These are phyloP conservation scores for Orbilia javanica DNA, from an alignment of 2,329 filamentous ascomycete genomes.

Conservation along the genomic window DNA sequence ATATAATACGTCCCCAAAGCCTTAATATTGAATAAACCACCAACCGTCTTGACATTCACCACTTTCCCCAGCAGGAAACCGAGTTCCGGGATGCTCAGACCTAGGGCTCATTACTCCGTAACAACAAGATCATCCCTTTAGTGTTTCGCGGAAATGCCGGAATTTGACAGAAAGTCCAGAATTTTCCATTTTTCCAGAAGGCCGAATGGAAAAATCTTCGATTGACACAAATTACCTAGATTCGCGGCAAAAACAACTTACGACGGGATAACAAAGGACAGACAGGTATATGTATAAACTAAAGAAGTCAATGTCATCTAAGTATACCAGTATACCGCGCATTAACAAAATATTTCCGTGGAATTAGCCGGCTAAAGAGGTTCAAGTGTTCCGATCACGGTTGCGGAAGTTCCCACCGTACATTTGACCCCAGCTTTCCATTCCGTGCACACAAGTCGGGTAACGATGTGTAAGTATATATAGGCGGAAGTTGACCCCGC, in stretches of 20 bases:
- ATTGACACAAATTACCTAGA: neutral
- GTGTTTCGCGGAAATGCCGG: constrained; percentile 34
- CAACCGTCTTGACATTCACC: neutral
- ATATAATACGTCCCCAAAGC: neutral
- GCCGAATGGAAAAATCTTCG: constrained; percentile 31
- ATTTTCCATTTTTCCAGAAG: constrained; percentile 57
- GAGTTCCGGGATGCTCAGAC: constrained; percentile 22
- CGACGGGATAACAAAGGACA: neutral
- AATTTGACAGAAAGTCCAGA: constrained; percentile 36
- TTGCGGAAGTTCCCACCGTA: constrained; percentile 24
- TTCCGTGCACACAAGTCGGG: neutral
- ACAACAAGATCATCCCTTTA: constrained; percentile 15
- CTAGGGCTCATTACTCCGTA: constrained; percentile 20
- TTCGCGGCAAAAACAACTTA: neutral
- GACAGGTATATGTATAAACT: neutral
- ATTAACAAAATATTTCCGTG: neutral
- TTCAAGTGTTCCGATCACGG: neutral
- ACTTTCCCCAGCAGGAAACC: constrained; percentile 34
- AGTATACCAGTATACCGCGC: no score
- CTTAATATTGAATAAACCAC: neutral
- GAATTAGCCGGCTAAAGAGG: constrained; percentile 26
- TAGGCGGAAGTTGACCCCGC: constrained; percentile 16
- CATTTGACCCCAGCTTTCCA: neutral
- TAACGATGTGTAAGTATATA: neutral
- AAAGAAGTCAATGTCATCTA: no score